These are phyloP conservation scores for Trichaptum fuscoviolaceum DNA, from an alignment of 768 basidiomycete genomes.

Conservation along the genomic window DNA sequence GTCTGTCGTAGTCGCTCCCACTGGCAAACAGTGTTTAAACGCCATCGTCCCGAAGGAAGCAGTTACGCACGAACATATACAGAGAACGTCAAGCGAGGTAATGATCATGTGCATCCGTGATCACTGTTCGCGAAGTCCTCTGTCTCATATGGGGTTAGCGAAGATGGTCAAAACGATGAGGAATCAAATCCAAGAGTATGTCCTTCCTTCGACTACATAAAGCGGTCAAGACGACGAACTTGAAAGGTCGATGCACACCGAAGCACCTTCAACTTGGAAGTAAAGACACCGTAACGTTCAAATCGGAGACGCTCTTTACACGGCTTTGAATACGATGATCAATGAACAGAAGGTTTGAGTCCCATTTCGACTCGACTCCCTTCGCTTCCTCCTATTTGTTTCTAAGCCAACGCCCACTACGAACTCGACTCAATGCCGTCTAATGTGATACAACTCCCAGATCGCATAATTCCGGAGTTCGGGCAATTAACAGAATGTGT, in stretches of 20 bases:
- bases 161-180: neutral
- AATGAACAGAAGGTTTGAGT: neutral
- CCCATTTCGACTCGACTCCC: neutral
- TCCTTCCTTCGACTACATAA: neutral
- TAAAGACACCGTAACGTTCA: neutral
- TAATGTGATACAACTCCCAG: neutral
- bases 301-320: neutral
- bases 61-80: neutral
- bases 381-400: neutral
- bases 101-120: neutral
- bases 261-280: neutral
- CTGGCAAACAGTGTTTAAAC: neutral
- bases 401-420: neutral
- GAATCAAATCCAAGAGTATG: neutral
- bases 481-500: neutral
- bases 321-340: neutral
- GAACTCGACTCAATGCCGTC: neutral
- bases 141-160: neutral
- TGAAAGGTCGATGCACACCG: neutral
- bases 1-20: neutral
- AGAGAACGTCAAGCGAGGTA: neutral
- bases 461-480: neutral
- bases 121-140: neutral
- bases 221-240: neutral
- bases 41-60: neutral